A percentile compares a stretch with the other conserved stretches of the same genome.
Evolutionary conservation across 352 stramenopile genomes (phyloP).

Genomic region (Phytophthora litchii): DNA sequence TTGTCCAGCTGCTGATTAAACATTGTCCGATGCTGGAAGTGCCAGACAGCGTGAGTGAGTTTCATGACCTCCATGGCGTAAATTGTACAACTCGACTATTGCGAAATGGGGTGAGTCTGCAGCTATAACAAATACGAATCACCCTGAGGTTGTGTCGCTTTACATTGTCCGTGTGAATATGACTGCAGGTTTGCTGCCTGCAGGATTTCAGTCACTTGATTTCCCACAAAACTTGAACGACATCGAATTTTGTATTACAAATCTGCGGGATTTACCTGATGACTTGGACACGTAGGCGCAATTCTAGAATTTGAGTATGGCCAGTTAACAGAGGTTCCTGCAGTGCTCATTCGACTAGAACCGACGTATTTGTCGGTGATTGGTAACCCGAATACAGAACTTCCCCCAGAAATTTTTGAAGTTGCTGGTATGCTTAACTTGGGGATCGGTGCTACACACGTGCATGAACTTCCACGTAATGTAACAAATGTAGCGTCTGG

Average conservation of each 20-base stretch:
- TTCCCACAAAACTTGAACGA: slow-evolving; percentile 38
- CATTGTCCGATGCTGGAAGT: slow-evolving; percentile 43
- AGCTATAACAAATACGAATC: slow-evolving; percentile 23
- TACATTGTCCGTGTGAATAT: slow-evolving; percentile 42
- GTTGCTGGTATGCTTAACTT: slow-evolving; percentile 2
- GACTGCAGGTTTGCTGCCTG: slow-evolving; percentile 32
- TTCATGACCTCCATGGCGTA: slow-evolving; percentile 35
- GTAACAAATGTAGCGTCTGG: slow-evolving; percentile 1
- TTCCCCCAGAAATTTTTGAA: slow-evolving; percentile 31
- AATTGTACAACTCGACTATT: slow-evolving; percentile 51
- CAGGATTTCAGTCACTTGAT: slow-evolving; percentile 30
- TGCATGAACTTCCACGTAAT: slow-evolving; percentile 20
- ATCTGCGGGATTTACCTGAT: slow-evolving; percentile 33
- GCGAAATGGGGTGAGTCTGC: slow-evolving; percentile 28
- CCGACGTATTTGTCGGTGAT: slow-evolving; percentile 22
- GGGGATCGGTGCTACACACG: slow-evolving; percentile 5
- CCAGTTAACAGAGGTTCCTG: slow-evolving; percentile 17
- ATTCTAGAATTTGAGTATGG: slow-evolving; percentile 29
- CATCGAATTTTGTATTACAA: slow-evolving; percentile 46
- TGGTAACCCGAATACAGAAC: slow-evolving; percentile 28
- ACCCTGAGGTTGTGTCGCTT: slow-evolving; percentile 30
- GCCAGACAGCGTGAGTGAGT: slow-evolving; percentile 19
- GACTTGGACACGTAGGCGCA: slow-evolving; percentile 24
- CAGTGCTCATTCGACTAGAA: slow-evolving; percentile 17
- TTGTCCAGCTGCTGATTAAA: slow-evolving; percentile 34